These are phyloP conservation scores for Paecilomyces formosus DNA, from an alignment of 2,329 filamentous ascomycete species.

Conservation along the genomic window DNA sequence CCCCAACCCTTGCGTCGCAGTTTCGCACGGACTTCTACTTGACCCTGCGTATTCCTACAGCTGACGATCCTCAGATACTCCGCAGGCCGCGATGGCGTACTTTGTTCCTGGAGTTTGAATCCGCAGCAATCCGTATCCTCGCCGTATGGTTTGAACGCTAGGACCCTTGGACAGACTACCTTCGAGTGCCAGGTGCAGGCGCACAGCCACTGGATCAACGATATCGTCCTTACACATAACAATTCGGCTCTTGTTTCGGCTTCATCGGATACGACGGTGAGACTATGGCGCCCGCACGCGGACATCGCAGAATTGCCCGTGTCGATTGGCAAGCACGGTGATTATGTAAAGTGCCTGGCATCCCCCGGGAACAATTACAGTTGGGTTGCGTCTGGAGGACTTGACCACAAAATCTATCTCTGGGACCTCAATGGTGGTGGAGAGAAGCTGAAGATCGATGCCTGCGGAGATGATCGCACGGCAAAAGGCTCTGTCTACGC, in stretches of 20 bases:
- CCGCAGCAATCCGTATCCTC: slow-evolving; percentile 17
- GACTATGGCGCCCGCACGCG: slow-evolving; percentile 76
- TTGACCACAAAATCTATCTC: slow-evolving; percentile 84
- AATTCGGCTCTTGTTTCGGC: slow-evolving; percentile 77
- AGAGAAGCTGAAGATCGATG: slow-evolving; percentile 76
- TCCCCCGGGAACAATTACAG: slow-evolving; percentile 62
- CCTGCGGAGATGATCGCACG: slow-evolving; percentile 63
- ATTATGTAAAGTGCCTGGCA: slow-evolving; percentile 93
- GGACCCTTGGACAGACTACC: slow-evolving; percentile 37
- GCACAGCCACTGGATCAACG: slow-evolving; percentile 95
- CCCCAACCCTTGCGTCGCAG: slow-evolving; percentile 12
- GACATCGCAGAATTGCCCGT: slow-evolving; percentile 57
- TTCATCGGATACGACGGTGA: slow-evolving; percentile 89
- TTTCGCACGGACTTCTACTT: slow-evolving; percentile 4
- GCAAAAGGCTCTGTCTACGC: slow-evolving; percentile 97
- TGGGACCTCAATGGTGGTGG: slow-evolving; percentile 90
- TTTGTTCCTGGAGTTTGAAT: slow-evolving; percentile 85
- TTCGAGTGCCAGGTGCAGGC: slow-evolving; percentile 63
- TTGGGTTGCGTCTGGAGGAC: slow-evolving; percentile 90
- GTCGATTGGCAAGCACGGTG: slow-evolving; percentile 84
- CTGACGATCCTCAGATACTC: slow-evolving; percentile 57
- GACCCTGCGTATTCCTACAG: background rate
- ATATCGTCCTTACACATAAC: slow-evolving; percentile 72
- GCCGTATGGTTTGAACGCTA: slow-evolving; percentile 12
- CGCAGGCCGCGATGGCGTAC: slow-evolving; percentile 85